phyloP scores from a whole-genome alignment of 140 eudicot genomes.

The Cichorium intybus region DNA sequence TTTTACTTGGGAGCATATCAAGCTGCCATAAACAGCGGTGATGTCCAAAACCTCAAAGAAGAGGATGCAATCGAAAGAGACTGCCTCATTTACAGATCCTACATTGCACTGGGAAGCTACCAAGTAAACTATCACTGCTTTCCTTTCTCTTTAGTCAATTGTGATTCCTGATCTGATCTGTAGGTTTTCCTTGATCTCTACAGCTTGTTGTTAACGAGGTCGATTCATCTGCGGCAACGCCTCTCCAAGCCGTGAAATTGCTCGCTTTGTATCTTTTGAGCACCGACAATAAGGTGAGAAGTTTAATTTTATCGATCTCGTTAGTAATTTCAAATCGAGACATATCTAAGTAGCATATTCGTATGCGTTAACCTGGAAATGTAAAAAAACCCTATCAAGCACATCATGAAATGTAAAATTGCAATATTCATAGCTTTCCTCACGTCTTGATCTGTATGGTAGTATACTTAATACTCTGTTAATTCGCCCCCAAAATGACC shows the following conservation, averaged over 20 bases:
- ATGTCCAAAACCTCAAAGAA: slow-evolving; percentile 65
- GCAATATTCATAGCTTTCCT: neutral
- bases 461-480: neutral
- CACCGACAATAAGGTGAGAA: slow-evolving; percentile 58
- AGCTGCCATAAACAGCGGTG: slow-evolving; percentile 85
- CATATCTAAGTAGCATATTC: neutral
- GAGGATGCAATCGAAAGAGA: slow-evolving; percentile 86
- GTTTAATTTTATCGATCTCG: neutral
- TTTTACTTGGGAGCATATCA: slow-evolving; percentile 90
- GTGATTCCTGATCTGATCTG: neutral
- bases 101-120: slow-evolving; percentile 87
- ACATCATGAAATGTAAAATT: neutral
- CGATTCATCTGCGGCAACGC: slow-evolving; percentile 82
- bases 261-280: slow-evolving; percentile 78
- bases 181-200: neutral
- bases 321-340: slow-evolving; percentile 1
- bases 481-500: neutral
- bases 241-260: slow-evolving; percentile 90
- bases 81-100: slow-evolving; percentile 78
- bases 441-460: neutral
- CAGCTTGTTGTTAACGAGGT: slow-evolving; percentile 91
- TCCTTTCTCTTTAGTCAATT: neutral
- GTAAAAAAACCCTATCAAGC: neutral
- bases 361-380: neutral
- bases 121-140: slow-evolving; percentile 37